Evolutionary conservation across 345 rosid species (phyloP).

Genomic region (Brassica nigra): DNA sequence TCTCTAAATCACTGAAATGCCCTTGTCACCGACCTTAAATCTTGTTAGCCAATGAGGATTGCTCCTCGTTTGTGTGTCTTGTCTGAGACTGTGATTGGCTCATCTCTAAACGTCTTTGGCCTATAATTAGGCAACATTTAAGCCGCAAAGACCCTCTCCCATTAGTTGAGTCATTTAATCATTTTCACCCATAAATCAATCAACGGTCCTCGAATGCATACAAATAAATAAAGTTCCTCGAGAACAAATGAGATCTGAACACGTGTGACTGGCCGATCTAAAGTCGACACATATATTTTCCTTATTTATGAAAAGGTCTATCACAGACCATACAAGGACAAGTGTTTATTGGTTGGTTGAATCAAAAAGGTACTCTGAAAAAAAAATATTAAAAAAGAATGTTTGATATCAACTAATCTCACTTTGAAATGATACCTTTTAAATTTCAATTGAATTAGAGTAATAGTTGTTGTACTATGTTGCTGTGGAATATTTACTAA

Average conservation of each 20-base stretch:
- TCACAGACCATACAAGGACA: slow-evolving; percentile 24
- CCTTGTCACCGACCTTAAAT: slow-evolving; percentile 39
- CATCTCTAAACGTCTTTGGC: slow-evolving; percentile 19
- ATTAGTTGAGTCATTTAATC: slow-evolving; percentile 25
- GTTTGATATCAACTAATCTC: slow-evolving; percentile 27
- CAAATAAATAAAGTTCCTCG: neutral
- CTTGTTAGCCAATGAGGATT: slow-evolving; percentile 33
- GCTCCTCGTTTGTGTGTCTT: slow-evolving; percentile 38
- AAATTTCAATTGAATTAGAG: slow-evolving; percentile 4
- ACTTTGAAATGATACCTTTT: slow-evolving; percentile 12
- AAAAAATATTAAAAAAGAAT: slow-evolving; percentile 1
- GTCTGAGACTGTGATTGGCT: slow-evolving; percentile 35
- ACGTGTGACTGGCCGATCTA: slow-evolving; percentile 23
- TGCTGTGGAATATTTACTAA: slow-evolving; percentile 33
- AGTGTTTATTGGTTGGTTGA: slow-evolving; percentile 40
- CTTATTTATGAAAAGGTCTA: slow-evolving; percentile 5
- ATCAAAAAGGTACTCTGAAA: slow-evolving; percentile 27
- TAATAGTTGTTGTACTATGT: slow-evolving; percentile 21
- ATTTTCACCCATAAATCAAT: slow-evolving; percentile 24
- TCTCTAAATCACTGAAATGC: neutral
- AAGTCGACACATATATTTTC: slow-evolving; percentile 38
- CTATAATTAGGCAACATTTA: slow-evolving; percentile 37
- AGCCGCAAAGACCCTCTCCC: slow-evolving; percentile 29
- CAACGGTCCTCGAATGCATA: slow-evolving; percentile 36
- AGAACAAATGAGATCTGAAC: slow-evolving; percentile 32